These are phyloP conservation scores for Digitaria exilis DNA, from an alignment of 202 grass and related monocot genomes.

Conservation along the genomic window DNA sequence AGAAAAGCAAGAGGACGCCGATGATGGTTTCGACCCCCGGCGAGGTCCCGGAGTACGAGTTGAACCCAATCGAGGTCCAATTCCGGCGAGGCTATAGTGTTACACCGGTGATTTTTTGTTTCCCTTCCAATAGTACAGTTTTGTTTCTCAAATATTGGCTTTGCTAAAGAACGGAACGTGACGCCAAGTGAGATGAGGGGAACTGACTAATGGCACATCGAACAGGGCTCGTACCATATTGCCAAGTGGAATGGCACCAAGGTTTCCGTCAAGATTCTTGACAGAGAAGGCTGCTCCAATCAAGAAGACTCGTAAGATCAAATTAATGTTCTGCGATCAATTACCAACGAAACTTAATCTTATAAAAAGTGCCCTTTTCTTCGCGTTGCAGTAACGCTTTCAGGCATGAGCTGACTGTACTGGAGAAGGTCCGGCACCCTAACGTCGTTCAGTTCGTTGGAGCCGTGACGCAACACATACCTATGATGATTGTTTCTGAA, in stretches of 20 bases:
- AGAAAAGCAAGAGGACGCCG: constrained; percentile 79
- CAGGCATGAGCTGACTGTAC: constrained; percentile 76
- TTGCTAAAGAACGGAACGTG: neutral
- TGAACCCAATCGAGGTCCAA: constrained; percentile 80
- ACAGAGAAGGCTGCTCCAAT: constrained; percentile 76
- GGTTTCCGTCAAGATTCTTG: constrained; percentile 93
- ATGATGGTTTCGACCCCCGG: constrained; percentile 69
- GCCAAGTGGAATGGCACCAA: constrained; percentile 98
- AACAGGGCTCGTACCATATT: constrained; percentile 86
- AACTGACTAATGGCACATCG: constrained; percentile 1
- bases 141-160: neutral
- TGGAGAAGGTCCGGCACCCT: constrained; percentile 92
- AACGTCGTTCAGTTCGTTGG: constrained; percentile 95
- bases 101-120: constrained; percentile 45
- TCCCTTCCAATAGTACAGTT: neutral
- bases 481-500: constrained; percentile 98
- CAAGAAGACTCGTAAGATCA: constrained; percentile 68
- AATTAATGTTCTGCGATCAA: neutral
- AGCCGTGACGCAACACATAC: constrained; percentile 92
- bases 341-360: neutral
- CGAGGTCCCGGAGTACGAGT: constrained; percentile 94
- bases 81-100: constrained; percentile 84
- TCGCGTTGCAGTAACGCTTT: constrained; percentile 75
- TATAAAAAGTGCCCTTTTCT: neutral
- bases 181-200: neutral